Conservation (phyloP, 1,139 yeast genomes). For the Suzukiozyma palmioleophila region DNA sequence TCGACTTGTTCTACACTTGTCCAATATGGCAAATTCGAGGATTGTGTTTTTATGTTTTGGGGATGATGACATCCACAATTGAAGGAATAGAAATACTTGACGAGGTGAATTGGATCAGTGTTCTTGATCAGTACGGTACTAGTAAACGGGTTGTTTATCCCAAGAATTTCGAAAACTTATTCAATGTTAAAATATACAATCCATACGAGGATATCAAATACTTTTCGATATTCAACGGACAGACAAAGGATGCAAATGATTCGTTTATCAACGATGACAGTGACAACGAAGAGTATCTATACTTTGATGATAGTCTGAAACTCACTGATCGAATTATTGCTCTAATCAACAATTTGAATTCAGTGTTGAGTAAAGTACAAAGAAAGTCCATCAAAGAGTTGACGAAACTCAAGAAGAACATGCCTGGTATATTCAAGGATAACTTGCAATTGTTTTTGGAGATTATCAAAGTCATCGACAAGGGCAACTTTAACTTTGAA, state of each 20-base stretch:
- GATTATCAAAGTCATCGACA: constrained; percentile 59
- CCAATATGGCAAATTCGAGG: constrained; percentile 65
- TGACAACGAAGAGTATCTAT: constrained; percentile 12
- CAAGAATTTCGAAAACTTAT: constrained; percentile 15
- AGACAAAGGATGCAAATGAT: constrained; percentile 5
- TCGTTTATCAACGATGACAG: constrained; percentile 6
- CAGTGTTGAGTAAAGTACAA: constrained; percentile 62
- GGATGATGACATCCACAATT: constrained; percentile 64
- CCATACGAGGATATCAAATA: constrained; percentile 31
- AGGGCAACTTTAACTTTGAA: constrained; percentile 60
- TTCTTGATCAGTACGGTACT: constrained; percentile 45
- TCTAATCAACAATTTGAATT: constrained; percentile 54
- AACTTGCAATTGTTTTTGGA: constrained; percentile 54
- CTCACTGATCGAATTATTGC: constrained; percentile 38
- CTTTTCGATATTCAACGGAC: constrained; percentile 23
- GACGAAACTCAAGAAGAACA: constrained; percentile 47
- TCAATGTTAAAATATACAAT: constrained; percentile 22
- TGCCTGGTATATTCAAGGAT: constrained; percentile 51
- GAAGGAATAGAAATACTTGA: constrained; percentile 88
- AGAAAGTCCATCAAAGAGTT: constrained; percentile 64
- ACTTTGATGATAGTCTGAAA: constrained; percentile 14
- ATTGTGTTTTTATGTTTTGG: constrained; percentile 73
- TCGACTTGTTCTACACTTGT: constrained; percentile 37
- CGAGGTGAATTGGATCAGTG: constrained; percentile 72
- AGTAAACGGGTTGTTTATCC: constrained; percentile 63